Base-by-base conservation (phyloP, 768 basidiomycete genomes). In the Tubosaeta brunneosetosa region DNA sequence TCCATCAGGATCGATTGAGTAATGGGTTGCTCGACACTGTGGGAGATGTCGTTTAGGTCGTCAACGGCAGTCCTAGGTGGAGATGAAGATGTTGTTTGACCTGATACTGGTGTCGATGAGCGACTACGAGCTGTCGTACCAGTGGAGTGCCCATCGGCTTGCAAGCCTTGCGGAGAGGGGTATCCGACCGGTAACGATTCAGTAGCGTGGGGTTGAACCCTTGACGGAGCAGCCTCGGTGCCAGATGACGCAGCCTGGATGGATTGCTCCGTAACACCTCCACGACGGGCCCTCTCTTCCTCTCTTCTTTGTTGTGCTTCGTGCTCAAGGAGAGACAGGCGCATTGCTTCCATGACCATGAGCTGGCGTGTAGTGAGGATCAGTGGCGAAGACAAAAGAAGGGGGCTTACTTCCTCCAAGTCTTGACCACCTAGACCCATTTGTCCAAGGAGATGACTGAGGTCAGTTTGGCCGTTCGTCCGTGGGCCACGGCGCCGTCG, bases 341-440 rank as follows among this genome's bases (percentile, higher is more conserved):
- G 84, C 94, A 99, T 98, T 5, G 97, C 97, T 72, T 98, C 97
- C 91, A 94, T 94, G 50, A 99, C 76, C 95, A 98, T 97, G 41
- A 99, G 73, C 92, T 99, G 56, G 37, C 33, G 44, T 3, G 19
- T 51, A 17, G 50, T 60, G 40, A 65, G 58, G 26, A 52, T 56
- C 42, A 27, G 57, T 26, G 32, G 47, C 34, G 33, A 55, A 47
- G 53, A 53, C 37, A 44, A 42, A 67, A 81, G 64, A 26, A 37
- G 27, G n/a, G 19, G 17, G 33, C n/a, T 42, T 62, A 92, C 93
- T 79, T 95, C 94, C 76, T 94, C 94, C 50, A 95, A 69, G 72
- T 95, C 94, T 68, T 88, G 88, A n/a, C 89, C 90, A 44, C 78
- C 82, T 57, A 91, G 74, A 14, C 84, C 84, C 76, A 91, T 79